These are phyloP conservation scores for Phialemoniopsis sp. DNA, from an alignment of 2,329 filamentous ascomycete genomes.

Conservation along the genomic window DNA sequence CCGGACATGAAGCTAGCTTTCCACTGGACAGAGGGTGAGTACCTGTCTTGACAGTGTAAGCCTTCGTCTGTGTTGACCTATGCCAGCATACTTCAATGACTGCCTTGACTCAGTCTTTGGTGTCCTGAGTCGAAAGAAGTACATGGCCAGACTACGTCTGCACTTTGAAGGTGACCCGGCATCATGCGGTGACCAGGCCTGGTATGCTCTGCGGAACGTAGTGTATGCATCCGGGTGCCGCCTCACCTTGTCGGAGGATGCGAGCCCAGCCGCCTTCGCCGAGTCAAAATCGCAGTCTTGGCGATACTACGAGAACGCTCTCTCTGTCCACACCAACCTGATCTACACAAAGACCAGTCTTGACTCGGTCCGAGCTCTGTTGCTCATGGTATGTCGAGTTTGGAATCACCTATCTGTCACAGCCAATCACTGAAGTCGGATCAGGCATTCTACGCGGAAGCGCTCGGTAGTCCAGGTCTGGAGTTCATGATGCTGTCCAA, in stretches of 20 bases:
- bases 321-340: background rate
- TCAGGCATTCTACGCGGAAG: constrained; percentile 4
- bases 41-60: too few species aligned
- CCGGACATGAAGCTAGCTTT: too few species aligned
- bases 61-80: too few species aligned
- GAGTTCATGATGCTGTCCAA: constrained; percentile 4
- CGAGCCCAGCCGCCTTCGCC: constrained; percentile 1
- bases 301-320: constrained; percentile 3
- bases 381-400: constrained; percentile 1
- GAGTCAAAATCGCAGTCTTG: constrained; percentile 3
- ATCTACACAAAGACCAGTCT: constrained; percentile 1
- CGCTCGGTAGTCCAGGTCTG: constrained; percentile 2
- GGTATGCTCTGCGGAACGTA: constrained; percentile 3
- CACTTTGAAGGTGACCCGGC: background rate
- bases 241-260: background rate
- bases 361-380: constrained; percentile 1
- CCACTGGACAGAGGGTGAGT: too few species aligned
- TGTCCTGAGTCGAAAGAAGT: too few species aligned
- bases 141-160: too few species aligned
- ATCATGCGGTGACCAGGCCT: background rate
- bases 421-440: background rate
- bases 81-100: too few species aligned
- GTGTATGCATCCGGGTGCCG: constrained; percentile 3
- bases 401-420: too few species aligned
- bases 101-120: too few species aligned